Base-by-base conservation (phyloP, 805 yeast genomes). In the Pichia eremophila region DNA sequence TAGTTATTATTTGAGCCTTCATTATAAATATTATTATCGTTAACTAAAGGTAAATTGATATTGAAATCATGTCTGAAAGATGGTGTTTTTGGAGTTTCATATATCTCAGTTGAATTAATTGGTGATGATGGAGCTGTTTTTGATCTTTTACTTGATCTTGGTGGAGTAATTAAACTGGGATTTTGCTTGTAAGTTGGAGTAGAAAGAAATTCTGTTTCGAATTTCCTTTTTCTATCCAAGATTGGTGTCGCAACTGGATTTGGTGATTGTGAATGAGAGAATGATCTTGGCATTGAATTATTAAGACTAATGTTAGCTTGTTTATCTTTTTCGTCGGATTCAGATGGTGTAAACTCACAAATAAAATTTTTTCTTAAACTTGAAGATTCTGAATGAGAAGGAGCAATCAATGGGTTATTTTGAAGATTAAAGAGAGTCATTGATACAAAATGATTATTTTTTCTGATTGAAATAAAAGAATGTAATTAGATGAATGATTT, bases 121-220 rank as follows among this genome's bases (percentile, higher is more conserved):
- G 15, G n/a, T 28, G 7, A 27, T 9, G 17, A 19, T 12, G 17
- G 43, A 43, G 12, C 17, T 4, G 52, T 43, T 17, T 66, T 66
- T 12, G 67, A 58, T 9, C 65, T 58, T 11, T 52, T 60, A 40
- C 63, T 62, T 12, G 45, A 43, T 22, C 45, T 52, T 29, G 51
- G 56, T 9, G 54, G 54, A 8, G 50, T 48, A 15, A 50, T 45
- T 31, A 44, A 31, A 17, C 39, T 46, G 10, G 39, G 31, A n/a
- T 40, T 32, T 19, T 17, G 32, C 12, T 11, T 19, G 18, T 35
- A 35, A 12, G 12, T 27, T 5, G 49, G 49, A 17, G 49, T 46
- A 11, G 28, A 19, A 3, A 39, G 36, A 8, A 46, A 34, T 10
- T 46, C 44, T 18, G 43, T 39, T 5, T 44, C 42, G 10, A 28